phyloP scores from a whole-genome alignment of 1,139 yeast genomes.

The Sugiyamaella grinbergsii region DNA sequence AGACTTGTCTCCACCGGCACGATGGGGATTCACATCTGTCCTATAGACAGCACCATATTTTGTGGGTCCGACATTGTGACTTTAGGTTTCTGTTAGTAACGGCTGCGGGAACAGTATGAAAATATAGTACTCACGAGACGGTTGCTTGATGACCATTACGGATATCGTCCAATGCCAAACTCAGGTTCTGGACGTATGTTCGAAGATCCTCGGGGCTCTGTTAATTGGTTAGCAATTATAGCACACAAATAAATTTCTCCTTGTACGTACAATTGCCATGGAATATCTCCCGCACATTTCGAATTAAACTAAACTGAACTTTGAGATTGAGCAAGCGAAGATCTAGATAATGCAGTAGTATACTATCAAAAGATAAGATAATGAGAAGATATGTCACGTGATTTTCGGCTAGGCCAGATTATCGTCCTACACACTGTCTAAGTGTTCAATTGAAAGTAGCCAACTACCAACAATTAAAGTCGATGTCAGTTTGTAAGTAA shows the following conservation, averaged over 20 bases:
- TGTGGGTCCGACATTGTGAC: constrained; percentile 58
- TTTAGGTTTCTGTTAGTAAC: constrained; percentile 5
- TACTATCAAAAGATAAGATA: not conserved
- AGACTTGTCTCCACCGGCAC: constrained; percentile 15
- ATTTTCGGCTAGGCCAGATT: no score
- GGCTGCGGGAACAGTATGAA: constrained; percentile 10
- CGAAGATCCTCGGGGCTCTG: constrained; percentile 28
- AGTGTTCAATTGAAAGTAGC: no score
- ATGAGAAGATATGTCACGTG: not conserved
- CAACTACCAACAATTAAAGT: no score
- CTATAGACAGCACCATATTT: constrained; percentile 50
- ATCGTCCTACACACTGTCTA: no score
- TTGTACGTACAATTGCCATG: constrained; percentile 27
- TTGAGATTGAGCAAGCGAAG: not conserved
- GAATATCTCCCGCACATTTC: constrained; percentile 33
- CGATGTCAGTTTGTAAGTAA: no score
- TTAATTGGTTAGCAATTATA: constrained; percentile 12
- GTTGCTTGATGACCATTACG: constrained; percentile 33
- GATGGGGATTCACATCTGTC: constrained; percentile 18
- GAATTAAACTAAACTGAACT: not conserved
- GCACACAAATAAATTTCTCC: not conserved
- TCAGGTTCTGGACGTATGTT: constrained; percentile 25
- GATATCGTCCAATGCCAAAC: constrained; percentile 33
- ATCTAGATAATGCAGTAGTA: no score
- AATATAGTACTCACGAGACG: constrained; percentile 25